Percentiles rank a stretch among this genome's conserved stretches.
phyloP scores from a whole-genome alignment of 345 rosid genomes.

The Gossypium rotundifolium region DNA sequence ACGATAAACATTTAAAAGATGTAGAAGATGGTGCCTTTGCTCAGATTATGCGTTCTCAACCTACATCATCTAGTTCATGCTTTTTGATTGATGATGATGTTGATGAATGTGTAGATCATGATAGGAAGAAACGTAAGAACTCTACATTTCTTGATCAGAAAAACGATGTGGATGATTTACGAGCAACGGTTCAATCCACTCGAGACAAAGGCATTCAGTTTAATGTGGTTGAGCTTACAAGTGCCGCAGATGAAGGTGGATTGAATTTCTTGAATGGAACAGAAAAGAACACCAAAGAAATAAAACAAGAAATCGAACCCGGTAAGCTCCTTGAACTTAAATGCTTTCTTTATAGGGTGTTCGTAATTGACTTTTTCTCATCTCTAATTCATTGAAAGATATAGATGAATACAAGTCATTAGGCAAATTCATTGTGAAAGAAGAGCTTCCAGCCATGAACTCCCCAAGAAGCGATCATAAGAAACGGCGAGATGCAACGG shows the following conservation, averaged over 20 bases:
- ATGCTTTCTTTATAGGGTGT: conserved; percentile 5
- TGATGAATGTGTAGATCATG: neutral
- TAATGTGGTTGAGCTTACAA: conserved; percentile 7
- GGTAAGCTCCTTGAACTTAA: conserved; percentile 13
- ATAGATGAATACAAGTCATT: neutral
- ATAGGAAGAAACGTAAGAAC: neutral
- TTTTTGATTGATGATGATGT: neutral
- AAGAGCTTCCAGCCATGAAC: neutral
- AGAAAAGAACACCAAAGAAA: conserved; percentile 5
- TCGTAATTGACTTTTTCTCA: neutral
- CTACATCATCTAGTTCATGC: neutral
- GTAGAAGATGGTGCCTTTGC: conserved; percentile 6
- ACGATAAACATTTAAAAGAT: conserved; percentile 9
- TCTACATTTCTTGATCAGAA: neutral
- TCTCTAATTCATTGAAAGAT: conserved; percentile 10
- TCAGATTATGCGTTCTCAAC: conserved; percentile 1
- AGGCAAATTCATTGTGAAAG: conserved; percentile 7
- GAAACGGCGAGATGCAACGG: conserved; percentile 25
- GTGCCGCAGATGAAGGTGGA: conserved; percentile 12
- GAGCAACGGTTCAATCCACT: conserved; percentile 9
- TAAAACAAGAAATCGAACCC: conserved; percentile 15
- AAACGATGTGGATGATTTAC: neutral
- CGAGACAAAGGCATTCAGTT: conserved; percentile 17
- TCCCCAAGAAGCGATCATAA: conserved; percentile 7
- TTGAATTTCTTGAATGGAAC: neutral